These are phyloP conservation scores for Magnaporthiopsis poae DNA, from an alignment of 2,329 filamentous ascomycete genomes.

Conservation along the genomic window DNA sequence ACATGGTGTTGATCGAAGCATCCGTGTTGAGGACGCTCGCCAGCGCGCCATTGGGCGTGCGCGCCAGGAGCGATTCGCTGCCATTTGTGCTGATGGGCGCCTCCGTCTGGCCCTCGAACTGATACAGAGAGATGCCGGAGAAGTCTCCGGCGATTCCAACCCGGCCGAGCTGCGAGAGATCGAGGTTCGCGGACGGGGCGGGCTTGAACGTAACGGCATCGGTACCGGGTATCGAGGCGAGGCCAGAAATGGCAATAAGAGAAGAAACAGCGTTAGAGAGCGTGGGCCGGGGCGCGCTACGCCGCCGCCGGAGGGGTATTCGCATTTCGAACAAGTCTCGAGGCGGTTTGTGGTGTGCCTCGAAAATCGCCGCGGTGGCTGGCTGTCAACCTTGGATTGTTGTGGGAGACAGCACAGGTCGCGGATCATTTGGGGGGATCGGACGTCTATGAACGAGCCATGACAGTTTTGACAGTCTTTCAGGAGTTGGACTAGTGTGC, in stretches of 20 bases:
- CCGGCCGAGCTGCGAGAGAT: constrained; percentile 67
- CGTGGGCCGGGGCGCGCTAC: constrained; percentile 27
- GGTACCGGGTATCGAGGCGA: constrained; percentile 30
- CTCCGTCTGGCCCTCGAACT: constrained; percentile 72
- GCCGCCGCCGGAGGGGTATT: constrained; percentile 34
- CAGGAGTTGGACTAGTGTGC: not conserved
- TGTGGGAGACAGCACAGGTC: constrained; percentile 1
- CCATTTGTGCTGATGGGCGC: constrained; percentile 60
- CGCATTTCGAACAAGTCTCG: constrained; percentile 31
- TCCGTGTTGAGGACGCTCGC: constrained; percentile 65
- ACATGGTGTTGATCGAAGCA: constrained; percentile 81
- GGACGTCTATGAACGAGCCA: constrained; percentile 6
- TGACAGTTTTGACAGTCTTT: not conserved
- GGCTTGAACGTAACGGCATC: constrained; percentile 49
- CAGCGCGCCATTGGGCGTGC: constrained; percentile 78
- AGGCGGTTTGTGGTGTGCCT: constrained; percentile 3
- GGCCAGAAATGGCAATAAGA: constrained; percentile 28
- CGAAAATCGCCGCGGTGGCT: not conserved
- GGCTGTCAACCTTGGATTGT: not conserved
- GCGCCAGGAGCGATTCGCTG: constrained; percentile 68
- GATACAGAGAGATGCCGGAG: constrained; percentile 79
- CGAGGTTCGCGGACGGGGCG: constrained; percentile 61
- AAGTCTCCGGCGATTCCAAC: constrained; percentile 85
- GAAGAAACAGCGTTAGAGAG: constrained; percentile 14
- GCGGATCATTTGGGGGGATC: constrained; percentile 3